A percentile compares a stretch with the other conserved stretches of the same genome.
phyloP scores from a whole-genome alignment of 1,284 basidiomycete species.

The Leccinum variabile region DNA sequence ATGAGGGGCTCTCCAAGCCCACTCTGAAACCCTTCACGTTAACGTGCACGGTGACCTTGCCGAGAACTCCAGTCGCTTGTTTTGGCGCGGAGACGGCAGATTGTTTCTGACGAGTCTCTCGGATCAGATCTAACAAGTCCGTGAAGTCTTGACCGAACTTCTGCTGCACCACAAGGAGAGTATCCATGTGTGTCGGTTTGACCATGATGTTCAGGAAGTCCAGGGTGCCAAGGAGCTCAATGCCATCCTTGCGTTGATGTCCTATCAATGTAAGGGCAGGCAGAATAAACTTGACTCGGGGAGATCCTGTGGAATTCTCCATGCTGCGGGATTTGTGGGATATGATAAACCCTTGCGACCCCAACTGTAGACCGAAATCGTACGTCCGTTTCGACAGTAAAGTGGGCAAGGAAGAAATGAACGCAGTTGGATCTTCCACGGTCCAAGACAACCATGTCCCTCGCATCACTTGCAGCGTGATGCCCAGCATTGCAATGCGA shows the following conservation, averaged over 20 bases:
- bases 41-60: slow-evolving; percentile 48
- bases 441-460: slow-evolving; percentile 83
- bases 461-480: slow-evolving; percentile 77
- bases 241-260: slow-evolving; percentile 44
- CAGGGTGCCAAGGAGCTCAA: slow-evolving; percentile 60
- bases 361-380: slow-evolving; percentile 63
- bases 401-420: slow-evolving; percentile 43
- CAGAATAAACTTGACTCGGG: slow-evolving; percentile 59
- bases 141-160: slow-evolving; percentile 86
- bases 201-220: slow-evolving; percentile 70
- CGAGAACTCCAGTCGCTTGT: slow-evolving; percentile 6
- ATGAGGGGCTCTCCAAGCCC: slow-evolving; percentile 69
- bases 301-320: slow-evolving; percentile 38
- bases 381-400: slow-evolving; percentile 38
- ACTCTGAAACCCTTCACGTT: slow-evolving; percentile 78
- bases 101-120: slow-evolving; percentile 53
- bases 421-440: slow-evolving; percentile 49
- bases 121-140: slow-evolving; percentile 67
- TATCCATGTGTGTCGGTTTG: slow-evolving; percentile 80
- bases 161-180: slow-evolving; percentile 74
- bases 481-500: slow-evolving; percentile 46
- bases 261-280: slow-evolving; percentile 66
- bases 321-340: slow-evolving; percentile 46
- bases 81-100: slow-evolving; percentile 23
- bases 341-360: slow-evolving; percentile 64